These are phyloP conservation scores for Suillus placidus DNA, from an alignment of 768 basidiomycete genomes.

Conservation along the genomic window DNA sequence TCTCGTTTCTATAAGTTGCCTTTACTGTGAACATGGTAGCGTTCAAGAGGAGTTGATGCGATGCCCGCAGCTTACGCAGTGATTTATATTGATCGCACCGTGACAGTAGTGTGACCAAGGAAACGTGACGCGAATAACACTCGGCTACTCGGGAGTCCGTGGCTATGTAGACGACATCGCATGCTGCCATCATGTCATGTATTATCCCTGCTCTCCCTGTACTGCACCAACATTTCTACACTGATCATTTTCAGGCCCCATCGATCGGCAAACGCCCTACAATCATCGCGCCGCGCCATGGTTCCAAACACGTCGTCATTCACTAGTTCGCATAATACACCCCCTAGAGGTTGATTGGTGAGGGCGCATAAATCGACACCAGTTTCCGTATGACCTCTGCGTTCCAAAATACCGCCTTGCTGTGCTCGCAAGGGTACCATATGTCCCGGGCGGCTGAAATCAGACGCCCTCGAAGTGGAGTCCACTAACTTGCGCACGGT, in stretches of 20 bases:
- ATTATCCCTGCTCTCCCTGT: constrained; percentile 16
- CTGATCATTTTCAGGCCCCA: constrained; percentile 95
- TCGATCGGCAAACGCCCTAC: constrained; percentile 84
- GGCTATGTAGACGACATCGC: no score
- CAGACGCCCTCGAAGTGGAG: constrained; percentile 50
- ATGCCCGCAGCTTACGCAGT: constrained; percentile 21
- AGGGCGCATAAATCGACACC: constrained; percentile 84
- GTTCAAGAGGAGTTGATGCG: constrained; percentile 21
- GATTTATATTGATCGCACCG: constrained; percentile 23
- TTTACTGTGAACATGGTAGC: constrained; percentile 73
- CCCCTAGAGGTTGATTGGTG: constrained; percentile 61
- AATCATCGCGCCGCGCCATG: constrained; percentile 94
- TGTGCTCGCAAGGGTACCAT: constrained; percentile 91
- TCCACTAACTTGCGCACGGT: constrained; percentile 87
- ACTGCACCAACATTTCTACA: constrained; percentile 76
- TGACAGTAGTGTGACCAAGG: constrained; percentile 6
- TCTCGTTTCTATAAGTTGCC: constrained; percentile 73
- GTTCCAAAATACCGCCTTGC: constrained; percentile 77
- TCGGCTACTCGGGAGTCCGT: neutral
- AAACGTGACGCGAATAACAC: neutral
- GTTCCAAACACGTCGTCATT: constrained; percentile 86
- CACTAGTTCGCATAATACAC: constrained; percentile 92
- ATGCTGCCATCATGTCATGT: neutral
- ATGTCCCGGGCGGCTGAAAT: constrained; percentile 93
- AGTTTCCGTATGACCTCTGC: constrained; percentile 93